A percentile compares a stretch with the other conserved stretches of the same genome.
Conservation (phyloP, 2,329 filamentous ascomycete species). For the Calycina herbarum region DNA sequence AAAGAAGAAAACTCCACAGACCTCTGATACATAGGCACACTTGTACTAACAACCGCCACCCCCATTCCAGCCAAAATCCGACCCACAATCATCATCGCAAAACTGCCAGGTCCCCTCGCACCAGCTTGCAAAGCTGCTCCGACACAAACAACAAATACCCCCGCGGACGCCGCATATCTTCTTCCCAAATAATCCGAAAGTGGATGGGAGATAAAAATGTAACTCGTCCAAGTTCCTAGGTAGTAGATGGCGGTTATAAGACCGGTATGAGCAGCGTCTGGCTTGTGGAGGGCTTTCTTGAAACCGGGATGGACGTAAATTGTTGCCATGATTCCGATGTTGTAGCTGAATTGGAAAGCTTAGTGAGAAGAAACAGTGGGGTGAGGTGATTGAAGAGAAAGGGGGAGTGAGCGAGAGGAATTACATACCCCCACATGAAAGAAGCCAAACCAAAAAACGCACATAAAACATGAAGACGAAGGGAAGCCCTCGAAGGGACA, state of each 20-base stretch:
- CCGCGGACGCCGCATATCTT: slow-evolving; percentile 50
- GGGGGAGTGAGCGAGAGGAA: not conserved
- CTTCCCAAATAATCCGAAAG: slow-evolving; percentile 53
- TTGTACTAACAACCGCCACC: slow-evolving; percentile 55
- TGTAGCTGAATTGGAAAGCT: slow-evolving; percentile 44
- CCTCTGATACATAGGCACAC: slow-evolving; percentile 59
- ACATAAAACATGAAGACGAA: slow-evolving; percentile 49
- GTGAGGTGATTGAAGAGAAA: not conserved
- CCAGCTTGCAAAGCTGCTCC: slow-evolving; percentile 51
- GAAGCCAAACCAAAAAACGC: slow-evolving; percentile 56
- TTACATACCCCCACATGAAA: slow-evolving; percentile 54
- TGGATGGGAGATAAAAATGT: slow-evolving; percentile 54
- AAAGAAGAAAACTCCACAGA: slow-evolving; percentile 25
- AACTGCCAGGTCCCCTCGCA: slow-evolving; percentile 43
- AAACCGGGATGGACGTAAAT: slow-evolving; percentile 58
- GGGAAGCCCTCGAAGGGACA: slow-evolving; percentile 12
- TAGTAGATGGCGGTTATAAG: slow-evolving; percentile 59
- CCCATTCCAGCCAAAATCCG: slow-evolving; percentile 54
- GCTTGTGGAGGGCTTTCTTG: slow-evolving; percentile 46
- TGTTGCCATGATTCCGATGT: slow-evolving; percentile 57
- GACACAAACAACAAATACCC: slow-evolving; percentile 48
- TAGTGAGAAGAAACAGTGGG: not conserved
- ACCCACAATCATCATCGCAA: slow-evolving; percentile 51
- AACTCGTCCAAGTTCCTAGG: slow-evolving; percentile 55
- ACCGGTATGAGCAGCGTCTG: slow-evolving; percentile 48